Evolutionary conservation across 352 stramenopile genomes (phyloP).

Genomic region (Phytopythium ostracodes): DNA sequence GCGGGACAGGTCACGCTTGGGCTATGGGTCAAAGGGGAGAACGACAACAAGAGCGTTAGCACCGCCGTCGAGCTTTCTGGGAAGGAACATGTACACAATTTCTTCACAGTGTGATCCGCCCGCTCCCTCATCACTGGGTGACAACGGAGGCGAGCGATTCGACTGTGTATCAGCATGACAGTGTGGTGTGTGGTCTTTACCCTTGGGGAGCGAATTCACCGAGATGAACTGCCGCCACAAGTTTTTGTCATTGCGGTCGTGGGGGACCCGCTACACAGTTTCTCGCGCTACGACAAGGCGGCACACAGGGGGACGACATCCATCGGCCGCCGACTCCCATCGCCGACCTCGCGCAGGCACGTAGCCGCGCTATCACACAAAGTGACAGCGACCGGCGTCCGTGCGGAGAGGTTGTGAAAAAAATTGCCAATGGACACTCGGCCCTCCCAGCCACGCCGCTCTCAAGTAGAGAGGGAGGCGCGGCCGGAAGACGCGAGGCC

Average conservation of each 20-base stretch:
- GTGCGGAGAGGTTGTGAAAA: slow-evolving; percentile 6
- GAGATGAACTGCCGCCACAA: slow-evolving; percentile 72
- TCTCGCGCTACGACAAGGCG: slow-evolving; percentile 14
- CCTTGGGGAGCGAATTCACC: slow-evolving; percentile 64
- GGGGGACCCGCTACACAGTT: slow-evolving; percentile 82
- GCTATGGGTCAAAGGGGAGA: slow-evolving; percentile 39
- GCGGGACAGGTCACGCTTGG: slow-evolving; percentile 95
- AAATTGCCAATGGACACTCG: slow-evolving; percentile 1
- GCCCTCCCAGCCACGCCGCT: background rate
- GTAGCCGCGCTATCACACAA: background rate
- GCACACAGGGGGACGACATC: background rate
- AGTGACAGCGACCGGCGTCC: background rate
- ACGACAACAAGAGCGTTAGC: slow-evolving; percentile 7
- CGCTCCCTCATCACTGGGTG: background rate
- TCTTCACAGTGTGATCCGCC: slow-evolving; percentile 5
- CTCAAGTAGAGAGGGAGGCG: background rate
- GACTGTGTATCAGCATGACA: slow-evolving; percentile 18
- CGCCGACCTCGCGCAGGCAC: background rate
- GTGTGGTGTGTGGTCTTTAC: slow-evolving; percentile 43
- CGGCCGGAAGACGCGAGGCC: background rate
- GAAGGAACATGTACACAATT: background rate
- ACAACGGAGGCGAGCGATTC: slow-evolving; percentile 19
- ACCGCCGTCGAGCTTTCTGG: background rate
- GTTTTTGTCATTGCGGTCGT: slow-evolving; percentile 92
- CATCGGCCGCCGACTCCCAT: background rate